phyloP scores from a whole-genome alignment of 176 grass and related monocot species.

The Musa itinerans region DNA sequence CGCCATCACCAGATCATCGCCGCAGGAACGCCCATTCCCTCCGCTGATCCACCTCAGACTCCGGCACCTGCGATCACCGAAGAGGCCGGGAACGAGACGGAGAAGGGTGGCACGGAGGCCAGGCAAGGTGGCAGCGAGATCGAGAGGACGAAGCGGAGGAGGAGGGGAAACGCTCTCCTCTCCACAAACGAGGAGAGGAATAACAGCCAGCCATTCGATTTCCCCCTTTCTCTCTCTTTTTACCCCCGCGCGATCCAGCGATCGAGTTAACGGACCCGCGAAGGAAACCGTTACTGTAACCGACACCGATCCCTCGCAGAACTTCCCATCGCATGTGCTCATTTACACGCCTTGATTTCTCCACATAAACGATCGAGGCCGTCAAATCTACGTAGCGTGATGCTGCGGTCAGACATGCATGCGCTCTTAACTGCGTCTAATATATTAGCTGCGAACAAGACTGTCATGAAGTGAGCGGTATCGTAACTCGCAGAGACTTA shows the following conservation, averaged over 20 bases:
- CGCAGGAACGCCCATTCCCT: constrained; percentile 21
- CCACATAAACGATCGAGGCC: background rate
- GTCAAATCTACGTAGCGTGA: too few species aligned
- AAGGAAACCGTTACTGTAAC: constrained; percentile 7
- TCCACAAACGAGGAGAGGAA: constrained; percentile 29
- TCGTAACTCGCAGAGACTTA: too few species aligned
- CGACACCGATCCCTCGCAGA: constrained; percentile 16
- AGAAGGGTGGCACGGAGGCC: constrained; percentile 3
- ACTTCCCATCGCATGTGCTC: background rate
- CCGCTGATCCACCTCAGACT: background rate
- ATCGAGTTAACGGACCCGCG: background rate
- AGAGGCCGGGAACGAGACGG: background rate
- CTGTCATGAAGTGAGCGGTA: too few species aligned
- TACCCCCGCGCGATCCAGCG: constrained; percentile 25
- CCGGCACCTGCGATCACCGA: constrained; percentile 17
- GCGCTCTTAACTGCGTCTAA: background rate
- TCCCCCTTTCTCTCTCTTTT: constrained; percentile 44
- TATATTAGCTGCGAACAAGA: too few species aligned
- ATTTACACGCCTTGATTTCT: background rate
- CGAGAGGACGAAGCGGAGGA: background rate
- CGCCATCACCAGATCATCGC: constrained; percentile 38
- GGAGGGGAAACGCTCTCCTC: constrained; percentile 19
- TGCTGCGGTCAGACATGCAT: background rate
- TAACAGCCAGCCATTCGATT: constrained; percentile 65
- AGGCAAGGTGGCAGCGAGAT: background rate